These are phyloP conservation scores for Massariosphaeria phaeospora DNA, from an alignment of 495 filamentous ascomycete genomes.

Conservation along the genomic window DNA sequence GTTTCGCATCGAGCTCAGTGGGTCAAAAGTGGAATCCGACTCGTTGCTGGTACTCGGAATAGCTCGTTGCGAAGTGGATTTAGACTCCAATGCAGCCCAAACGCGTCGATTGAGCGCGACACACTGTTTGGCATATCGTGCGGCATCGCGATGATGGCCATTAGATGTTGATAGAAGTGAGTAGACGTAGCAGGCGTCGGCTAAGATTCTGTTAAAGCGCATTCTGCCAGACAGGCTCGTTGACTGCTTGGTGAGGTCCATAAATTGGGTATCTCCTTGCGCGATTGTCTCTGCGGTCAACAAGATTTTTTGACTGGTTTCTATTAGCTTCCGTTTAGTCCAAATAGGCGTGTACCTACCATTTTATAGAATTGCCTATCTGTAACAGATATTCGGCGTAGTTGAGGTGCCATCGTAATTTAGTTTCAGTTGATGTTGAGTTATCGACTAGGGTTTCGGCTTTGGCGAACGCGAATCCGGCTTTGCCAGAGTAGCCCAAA, in stretches of 20 bases:
- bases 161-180: constrained; percentile 61
- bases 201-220: constrained; percentile 42
- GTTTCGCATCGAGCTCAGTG: constrained; percentile 19
- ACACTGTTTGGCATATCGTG: constrained; percentile 61
- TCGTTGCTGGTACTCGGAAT: constrained; percentile 4
- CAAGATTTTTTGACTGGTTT: constrained; percentile 18
- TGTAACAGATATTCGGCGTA: constrained; percentile 69
- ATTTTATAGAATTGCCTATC: constrained; percentile 51
- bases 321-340: constrained; percentile 5
- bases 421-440: constrained; percentile 43
- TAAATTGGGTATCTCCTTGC: constrained; percentile 15
- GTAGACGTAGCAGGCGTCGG: constrained; percentile 53
- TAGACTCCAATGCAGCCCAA: constrained; percentile 63
- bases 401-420: constrained; percentile 60
- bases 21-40: constrained; percentile 16
- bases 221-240: constrained; percentile 26
- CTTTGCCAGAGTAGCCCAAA: constrained; percentile 72
- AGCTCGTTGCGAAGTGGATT: constrained; percentile 28
- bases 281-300: constrained; percentile 16
- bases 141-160: constrained; percentile 59
- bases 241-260: constrained; percentile 18
- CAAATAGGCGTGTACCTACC: constrained; percentile 28
- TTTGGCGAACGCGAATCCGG: constrained; percentile 57
- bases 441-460: constrained; percentile 49
- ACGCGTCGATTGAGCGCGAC: constrained; percentile 62